Evolutionary conservation across 768 basidiomycete species (phyloP).

Genomic region (Auricularia heimuer): DNA sequence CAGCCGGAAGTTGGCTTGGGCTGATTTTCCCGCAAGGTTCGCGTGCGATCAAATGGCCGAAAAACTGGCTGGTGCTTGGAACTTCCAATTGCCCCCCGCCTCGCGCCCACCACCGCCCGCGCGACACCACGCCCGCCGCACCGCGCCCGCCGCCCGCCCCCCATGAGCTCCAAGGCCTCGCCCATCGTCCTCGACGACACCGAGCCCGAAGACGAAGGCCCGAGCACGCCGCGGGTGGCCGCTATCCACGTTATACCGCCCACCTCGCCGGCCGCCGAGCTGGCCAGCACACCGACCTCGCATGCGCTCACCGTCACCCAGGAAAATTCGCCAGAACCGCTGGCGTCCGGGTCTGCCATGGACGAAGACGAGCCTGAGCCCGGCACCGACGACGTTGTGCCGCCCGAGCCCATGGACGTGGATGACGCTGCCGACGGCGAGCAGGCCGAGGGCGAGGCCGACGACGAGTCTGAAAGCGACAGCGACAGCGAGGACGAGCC

Average conservation of each 20-base stretch:
- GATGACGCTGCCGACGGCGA: constrained; percentile 2
- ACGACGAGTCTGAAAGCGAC: neutral
- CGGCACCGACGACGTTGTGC: neutral
- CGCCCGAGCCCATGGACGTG: neutral
- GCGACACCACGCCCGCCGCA: neutral
- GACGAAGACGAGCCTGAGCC: neutral
- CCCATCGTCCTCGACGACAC: neutral
- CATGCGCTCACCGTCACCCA: neutral
- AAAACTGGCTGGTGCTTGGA: too few species aligned
- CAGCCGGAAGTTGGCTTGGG: too few species aligned
- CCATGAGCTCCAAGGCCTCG: neutral
- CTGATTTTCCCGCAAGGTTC: too few species aligned
- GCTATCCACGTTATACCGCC: neutral
- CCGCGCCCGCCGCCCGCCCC: neutral
- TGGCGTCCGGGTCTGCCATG: neutral
- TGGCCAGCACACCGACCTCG: neutral
- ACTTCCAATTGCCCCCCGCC: neutral
- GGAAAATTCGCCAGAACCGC: neutral
- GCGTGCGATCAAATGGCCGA: too few species aligned
- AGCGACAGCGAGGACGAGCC: neutral
- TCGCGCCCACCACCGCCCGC: neutral
- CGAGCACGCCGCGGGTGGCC: neutral
- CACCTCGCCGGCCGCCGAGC: neutral
- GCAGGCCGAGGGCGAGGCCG: neutral
- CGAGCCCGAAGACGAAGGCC: neutral